Conservation (phyloP, 176 grass and related monocot species). For the Carex scoparia region DNA sequence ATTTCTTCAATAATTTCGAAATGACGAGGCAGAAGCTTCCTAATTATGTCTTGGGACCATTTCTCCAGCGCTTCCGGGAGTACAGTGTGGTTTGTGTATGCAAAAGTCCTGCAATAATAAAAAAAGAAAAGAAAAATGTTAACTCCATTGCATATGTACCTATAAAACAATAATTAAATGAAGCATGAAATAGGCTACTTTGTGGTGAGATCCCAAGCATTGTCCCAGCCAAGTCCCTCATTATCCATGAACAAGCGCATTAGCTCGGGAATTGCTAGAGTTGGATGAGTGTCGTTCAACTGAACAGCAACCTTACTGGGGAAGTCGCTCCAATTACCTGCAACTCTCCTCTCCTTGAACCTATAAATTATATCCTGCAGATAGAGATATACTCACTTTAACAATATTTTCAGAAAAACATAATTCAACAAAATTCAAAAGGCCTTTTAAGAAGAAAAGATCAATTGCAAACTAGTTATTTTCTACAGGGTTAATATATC, state of each 20-base stretch:
- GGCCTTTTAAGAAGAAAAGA: neutral
- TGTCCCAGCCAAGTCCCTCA: conserved; percentile 39
- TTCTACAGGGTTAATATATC: neutral
- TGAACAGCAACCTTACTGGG: conserved; percentile 55
- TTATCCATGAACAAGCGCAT: conserved; percentile 46
- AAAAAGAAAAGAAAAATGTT: neutral
- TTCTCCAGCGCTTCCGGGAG: conserved; percentile 51
- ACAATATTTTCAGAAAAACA: neutral
- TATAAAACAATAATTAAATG: conserved; percentile 7
- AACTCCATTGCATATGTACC: neutral
- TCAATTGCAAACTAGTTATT: neutral
- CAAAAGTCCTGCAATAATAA: conserved; percentile 36
- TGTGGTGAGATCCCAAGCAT: conserved; percentile 44
- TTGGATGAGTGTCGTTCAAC: conserved; percentile 57
- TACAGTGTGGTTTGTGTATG: conserved; percentile 60
- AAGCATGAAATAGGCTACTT: conserved; percentile 24
- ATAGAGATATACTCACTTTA: conserved; percentile 21
- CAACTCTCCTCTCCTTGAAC: conserved; percentile 50
- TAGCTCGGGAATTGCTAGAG: conserved; percentile 50
- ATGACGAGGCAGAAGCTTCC: conserved; percentile 50
- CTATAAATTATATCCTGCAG: conserved; percentile 55
- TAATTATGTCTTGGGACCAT: conserved; percentile 51
- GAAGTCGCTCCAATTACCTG: conserved; percentile 34
- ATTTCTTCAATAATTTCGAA: conserved; percentile 63
- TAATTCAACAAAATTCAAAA: neutral